These are phyloP conservation scores for Boeremia lycopersici DNA, from an alignment of 2,329 filamentous ascomycete species.

Conservation along the genomic window DNA sequence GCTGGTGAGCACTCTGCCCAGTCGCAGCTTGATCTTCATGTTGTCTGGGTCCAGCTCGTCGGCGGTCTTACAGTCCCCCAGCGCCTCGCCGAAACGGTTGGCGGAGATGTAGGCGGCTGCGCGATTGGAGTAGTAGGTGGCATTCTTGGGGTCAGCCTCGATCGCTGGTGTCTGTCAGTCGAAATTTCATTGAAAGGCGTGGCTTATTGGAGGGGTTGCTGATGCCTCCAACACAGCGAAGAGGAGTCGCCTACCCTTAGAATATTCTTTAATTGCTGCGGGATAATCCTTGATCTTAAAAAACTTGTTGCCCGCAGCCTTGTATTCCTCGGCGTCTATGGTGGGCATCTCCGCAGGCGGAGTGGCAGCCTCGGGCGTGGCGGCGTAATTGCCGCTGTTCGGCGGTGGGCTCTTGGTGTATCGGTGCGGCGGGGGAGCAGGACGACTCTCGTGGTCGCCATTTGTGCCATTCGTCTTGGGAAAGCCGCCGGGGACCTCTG, in stretches of 20 bases:
- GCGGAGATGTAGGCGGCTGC: constrained; percentile 93
- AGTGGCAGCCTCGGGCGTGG: constrained; percentile 46
- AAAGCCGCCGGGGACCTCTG: constrained; percentile 47
- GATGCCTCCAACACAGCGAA: not conserved
- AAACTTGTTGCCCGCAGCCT: constrained; percentile 91
- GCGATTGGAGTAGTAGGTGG: constrained; percentile 92
- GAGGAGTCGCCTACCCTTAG: constrained; percentile 73
- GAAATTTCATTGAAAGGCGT: not conserved
- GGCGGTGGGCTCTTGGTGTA: constrained; percentile 57
- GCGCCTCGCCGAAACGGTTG: constrained; percentile 75
- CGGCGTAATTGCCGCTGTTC: constrained; percentile 46
- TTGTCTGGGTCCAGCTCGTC: constrained; percentile 85
- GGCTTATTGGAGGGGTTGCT: not conserved
- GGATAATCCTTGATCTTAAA: constrained; percentile 94
- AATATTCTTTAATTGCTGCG: constrained; percentile 89
- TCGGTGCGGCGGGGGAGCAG: constrained; percentile 74
- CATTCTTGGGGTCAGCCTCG: constrained; percentile 80
- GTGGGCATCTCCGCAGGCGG: constrained; percentile 51
- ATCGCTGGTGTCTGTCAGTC: constrained; percentile 67
- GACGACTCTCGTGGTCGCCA: constrained; percentile 57
- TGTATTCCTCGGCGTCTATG: constrained; percentile 89
- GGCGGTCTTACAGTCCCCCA: constrained; percentile 85
- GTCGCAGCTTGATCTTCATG: constrained; percentile 82
- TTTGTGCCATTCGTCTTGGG: constrained; percentile 56
- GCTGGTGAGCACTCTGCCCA: constrained; percentile 88